phyloP scores from a whole-genome alignment of 768 basidiomycete genomes.

The Sistotremastrum niveocremeum region DNA sequence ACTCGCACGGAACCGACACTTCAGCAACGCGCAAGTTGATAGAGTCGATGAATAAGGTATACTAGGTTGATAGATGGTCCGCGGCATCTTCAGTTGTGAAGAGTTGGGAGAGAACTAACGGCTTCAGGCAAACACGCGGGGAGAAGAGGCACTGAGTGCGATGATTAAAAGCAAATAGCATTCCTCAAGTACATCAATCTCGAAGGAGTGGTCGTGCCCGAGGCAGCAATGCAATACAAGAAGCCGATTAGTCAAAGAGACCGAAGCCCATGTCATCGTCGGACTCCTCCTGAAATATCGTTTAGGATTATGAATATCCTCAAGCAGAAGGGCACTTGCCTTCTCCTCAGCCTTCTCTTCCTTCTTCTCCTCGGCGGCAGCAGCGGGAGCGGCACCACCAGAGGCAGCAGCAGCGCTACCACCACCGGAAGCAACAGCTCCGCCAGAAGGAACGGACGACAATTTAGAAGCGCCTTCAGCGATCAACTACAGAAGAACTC shows the following conservation, averaged over 20 bases:
- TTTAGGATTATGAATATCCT: neutral
- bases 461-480: constrained; percentile 87
- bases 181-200: neutral
- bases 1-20: too few relatives aligned
- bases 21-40: too few relatives aligned
- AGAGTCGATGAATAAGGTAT: too few relatives aligned
- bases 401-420: constrained; percentile 39
- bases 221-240: neutral
- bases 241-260: constrained; percentile 71
- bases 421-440: constrained; percentile 50
- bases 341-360: constrained; percentile 82
- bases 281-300: constrained; percentile 58
- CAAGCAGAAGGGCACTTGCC: constrained; percentile 28
- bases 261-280: constrained; percentile 99
- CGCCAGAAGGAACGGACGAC: constrained; percentile 94
- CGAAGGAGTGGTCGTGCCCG: neutral
- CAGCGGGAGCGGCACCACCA: constrained; percentile 46
- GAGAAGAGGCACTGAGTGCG: too few relatives aligned
- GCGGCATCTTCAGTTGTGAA: too few relatives aligned
- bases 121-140: too few relatives aligned
- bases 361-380: constrained; percentile 67
- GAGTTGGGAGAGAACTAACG: too few relatives aligned
- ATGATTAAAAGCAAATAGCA: too few relatives aligned
- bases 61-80: too few relatives aligned
- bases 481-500: constrained; percentile 48